Base-by-base conservation (phyloP, 192 early-diverging fungal genomes). In the Coemansia sp. region DNA sequence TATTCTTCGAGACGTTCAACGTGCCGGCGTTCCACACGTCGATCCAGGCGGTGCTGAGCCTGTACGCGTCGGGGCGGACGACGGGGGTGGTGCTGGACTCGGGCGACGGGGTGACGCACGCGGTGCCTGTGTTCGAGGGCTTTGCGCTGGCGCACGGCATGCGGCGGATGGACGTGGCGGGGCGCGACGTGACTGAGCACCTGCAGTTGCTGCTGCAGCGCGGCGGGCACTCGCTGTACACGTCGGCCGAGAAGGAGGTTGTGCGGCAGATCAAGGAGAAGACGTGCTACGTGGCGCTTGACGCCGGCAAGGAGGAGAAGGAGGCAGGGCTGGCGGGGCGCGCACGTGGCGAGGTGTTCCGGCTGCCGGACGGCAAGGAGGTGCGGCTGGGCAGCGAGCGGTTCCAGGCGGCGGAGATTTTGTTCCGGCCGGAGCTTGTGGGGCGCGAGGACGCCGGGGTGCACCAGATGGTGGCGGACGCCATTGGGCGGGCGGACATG, bases 1-100 rank as follows among this genome's bases (percentile, higher is more conserved):
- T 98, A 57, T 93, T 99, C 71, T 99, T 99, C 63, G 96, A 99
- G 64, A 99, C 95, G 1, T 99, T 99, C 79, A 99, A 99, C 47
- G 93, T 95, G 12, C 96, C 96, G 4, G 95, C 96, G 21, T 83
- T 99, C 40, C 98, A 93, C 79, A 88, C 93, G 37, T 95, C 93
- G 43, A 92, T 99, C 59, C 96, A 99, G 78, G 96, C 96, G 25
- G 94, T 99, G 3, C 85, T 99, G 42, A 91, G 93, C 62, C 86
- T 99, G 81, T 96, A 99, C 63, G 92, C 94, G 9, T 98, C 94
- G 37, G 96, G 96, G 46, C 84, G 95, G 65, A 99, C 96, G 13
- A 99, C 96, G 9, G 96, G 96, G 46, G 84, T 99, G 22, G 95
- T 98, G 12, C 81, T 99, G 17, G 95, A 99, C 67, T 87, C 92